Evolutionary conservation across 2,329 filamentous ascomycete genomes (phyloP).

Genomic region (Zopfia rhizophila): DNA sequence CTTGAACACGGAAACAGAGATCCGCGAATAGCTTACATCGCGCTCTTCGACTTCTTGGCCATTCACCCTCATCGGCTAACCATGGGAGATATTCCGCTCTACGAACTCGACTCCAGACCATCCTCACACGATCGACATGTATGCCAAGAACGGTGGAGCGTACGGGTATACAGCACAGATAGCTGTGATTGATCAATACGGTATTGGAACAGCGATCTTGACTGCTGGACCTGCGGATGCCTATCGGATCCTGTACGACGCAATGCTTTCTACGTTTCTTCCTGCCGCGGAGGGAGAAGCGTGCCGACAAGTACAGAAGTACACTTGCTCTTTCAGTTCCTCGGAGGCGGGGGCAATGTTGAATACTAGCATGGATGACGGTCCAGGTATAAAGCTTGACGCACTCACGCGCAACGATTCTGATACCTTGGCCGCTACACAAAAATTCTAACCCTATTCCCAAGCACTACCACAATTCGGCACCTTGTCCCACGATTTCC

Average conservation of each 20-base stretch:
- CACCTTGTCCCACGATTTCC: slow-evolving; percentile 1
- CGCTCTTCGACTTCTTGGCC: slow-evolving; percentile 10
- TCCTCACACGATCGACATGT: slow-evolving; percentile 14
- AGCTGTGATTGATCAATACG: slow-evolving; percentile 12
- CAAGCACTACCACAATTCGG: slow-evolving; percentile 8
- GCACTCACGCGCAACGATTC: slow-evolving; percentile 6
- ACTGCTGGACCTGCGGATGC: slow-evolving; percentile 11
- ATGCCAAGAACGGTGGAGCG: slow-evolving; percentile 12
- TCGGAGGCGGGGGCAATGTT: background rate
- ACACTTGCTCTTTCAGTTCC: background rate
- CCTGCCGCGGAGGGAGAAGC: slow-evolving; percentile 4
- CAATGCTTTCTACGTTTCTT: slow-evolving; percentile 8
- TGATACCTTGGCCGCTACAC: slow-evolving; percentile 1
- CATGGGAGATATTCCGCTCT: slow-evolving; percentile 15
- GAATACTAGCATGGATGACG: slow-evolving; percentile 5
- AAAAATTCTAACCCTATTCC: background rate
- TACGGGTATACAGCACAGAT: slow-evolving; percentile 16
- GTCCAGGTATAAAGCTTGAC: slow-evolving; percentile 7
- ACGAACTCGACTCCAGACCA: slow-evolving; percentile 6
- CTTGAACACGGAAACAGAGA: slow-evolving; percentile 4
- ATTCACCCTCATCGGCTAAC: slow-evolving; percentile 5
- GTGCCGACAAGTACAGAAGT: background rate
- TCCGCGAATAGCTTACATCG: slow-evolving; percentile 8
- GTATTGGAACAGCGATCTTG: slow-evolving; percentile 8
- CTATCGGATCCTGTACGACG: slow-evolving; percentile 8